Evolutionary conservation across 305 asterid species (phyloP), one percentile per base, ranked within the genome.

Genomic region (Euphrasia arctica): DNA sequence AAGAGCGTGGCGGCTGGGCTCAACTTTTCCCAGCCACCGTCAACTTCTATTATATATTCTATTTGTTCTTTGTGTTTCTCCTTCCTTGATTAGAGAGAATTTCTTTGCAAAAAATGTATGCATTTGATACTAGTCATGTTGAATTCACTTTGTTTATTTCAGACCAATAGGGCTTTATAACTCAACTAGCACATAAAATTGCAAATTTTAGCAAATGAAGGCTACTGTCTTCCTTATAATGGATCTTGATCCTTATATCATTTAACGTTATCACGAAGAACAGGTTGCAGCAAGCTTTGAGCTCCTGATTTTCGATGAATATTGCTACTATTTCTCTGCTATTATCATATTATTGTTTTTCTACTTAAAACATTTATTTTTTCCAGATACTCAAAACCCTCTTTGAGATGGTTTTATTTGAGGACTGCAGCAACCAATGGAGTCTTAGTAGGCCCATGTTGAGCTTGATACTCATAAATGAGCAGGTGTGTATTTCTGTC

Each of bases 401-500:
- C 74, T 87, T 92, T 66, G 98, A 92, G 95, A 90, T 90, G 70
- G 96, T 89, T 76, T 67, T 92, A 60, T 92, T 89, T 64, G 98
- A 92, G 83, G 98, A 92, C 81, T 81, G 86, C 77, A 77, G 85
- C 86, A 92, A 87, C 78, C 98, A 89, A 62, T 92, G 97, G 98
- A 90, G 97, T 78, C 88, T 92, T 61, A 89, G 97, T 75, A 79
- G 98, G 82, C 89, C 98, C 50, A 90, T 92, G 97, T 76, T 92
- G 83, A 83, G 98, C 80, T 81, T 92, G 84, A 84, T 92, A 72
- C 96, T 92, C 55, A 82, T 90, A 72, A 92, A 82, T 58, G 92
- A 87, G 76, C 95, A 93, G 98, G 98, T 92, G 50, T 70, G 47
- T 48, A 3, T 56, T 64, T 22, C 69, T 66, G 11, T 48, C 67